A percentile compares a stretch with the other conserved stretches of the same genome.
Evolutionary conservation across 257 asterid species (phyloP).

Genomic region (Solanum lignicaule): DNA sequence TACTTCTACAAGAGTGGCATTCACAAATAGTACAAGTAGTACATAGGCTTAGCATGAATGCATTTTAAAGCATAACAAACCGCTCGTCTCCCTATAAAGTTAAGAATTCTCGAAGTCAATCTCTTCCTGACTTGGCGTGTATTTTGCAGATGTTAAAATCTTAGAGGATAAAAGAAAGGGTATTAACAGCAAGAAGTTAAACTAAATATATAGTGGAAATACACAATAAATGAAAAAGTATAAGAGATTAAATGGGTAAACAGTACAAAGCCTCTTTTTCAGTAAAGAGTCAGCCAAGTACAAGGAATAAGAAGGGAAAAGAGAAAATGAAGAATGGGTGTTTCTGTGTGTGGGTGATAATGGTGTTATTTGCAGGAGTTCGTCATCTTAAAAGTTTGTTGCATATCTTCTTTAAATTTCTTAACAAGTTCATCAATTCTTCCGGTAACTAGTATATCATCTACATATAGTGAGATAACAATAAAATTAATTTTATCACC

Average conservation of each 20-base stretch:
- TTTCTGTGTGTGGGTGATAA: not conserved
- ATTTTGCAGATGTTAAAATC: not conserved
- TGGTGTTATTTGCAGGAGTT: not conserved
- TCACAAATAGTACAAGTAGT: too few relatives aligned
- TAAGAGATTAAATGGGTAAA: not conserved
- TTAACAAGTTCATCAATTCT: not conserved
- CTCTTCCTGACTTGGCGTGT: not conserved
- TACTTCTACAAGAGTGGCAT: too few relatives aligned
- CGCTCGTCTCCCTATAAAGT: too few relatives aligned
- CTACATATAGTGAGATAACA: too few relatives aligned
- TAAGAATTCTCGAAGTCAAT: too few relatives aligned
- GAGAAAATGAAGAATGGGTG: not conserved
- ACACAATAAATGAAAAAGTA: not conserved
- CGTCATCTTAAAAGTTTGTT: not conserved
- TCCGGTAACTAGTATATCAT: too few relatives aligned
- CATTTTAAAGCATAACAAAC: too few relatives aligned
- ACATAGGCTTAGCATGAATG: not conserved
- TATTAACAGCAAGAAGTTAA: not conserved
- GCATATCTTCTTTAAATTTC: too few relatives aligned
- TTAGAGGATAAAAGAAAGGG: not conserved
- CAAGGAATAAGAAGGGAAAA: not conserved
- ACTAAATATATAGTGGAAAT: not conserved
- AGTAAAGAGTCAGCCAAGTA: not conserved
- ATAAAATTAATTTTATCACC: too few relatives aligned
- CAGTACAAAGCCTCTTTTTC: not conserved